A percentile compares a stretch with the other conserved stretches of the same genome.
These are phyloP conservation scores for Rutstroemia sp. DNA, from an alignment of 2,329 filamentous ascomycete genomes.

Conservation along the genomic window DNA sequence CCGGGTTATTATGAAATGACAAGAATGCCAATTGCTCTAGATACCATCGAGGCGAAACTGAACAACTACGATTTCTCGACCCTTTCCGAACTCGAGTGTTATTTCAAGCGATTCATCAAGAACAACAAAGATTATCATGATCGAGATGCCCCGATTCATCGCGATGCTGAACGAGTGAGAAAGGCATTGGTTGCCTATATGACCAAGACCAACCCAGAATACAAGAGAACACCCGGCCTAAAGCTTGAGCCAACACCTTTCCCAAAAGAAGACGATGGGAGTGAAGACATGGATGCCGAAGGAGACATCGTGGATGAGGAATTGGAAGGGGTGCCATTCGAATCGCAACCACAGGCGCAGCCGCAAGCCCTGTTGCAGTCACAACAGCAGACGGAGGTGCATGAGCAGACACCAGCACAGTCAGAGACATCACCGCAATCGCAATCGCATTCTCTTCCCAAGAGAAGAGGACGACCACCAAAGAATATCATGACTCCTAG, in stretches of 20 bases:
- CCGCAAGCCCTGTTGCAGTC: background rate
- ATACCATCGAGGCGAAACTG: constrained; percentile 70
- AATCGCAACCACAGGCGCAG: background rate
- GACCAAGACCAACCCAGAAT: constrained; percentile 79
- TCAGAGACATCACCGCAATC: background rate
- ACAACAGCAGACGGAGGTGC: background rate
- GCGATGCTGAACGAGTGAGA: constrained; percentile 78
- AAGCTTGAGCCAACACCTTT: constrained; percentile 55
- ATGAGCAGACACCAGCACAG: background rate
- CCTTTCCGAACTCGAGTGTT: constrained; percentile 71
- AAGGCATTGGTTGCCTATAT: constrained; percentile 85
- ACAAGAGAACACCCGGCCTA: constrained; percentile 57
- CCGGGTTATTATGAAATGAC: constrained; percentile 73
- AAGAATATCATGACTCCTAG: constrained; percentile 27
- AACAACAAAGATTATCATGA: constrained; percentile 83
- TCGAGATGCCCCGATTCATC: constrained; percentile 63
- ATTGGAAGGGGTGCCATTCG: constrained; percentile 15
- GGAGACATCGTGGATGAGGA: constrained; percentile 28
- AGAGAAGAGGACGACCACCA: constrained; percentile 20
- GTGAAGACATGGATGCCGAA: constrained; percentile 29
- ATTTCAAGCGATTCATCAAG: constrained; percentile 78
- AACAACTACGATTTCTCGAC: constrained; percentile 59
- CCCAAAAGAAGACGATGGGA: constrained; percentile 35
- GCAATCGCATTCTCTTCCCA: constrained; percentile 12
- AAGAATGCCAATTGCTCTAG: constrained; percentile 70